phyloP scores from a whole-genome alignment of 805 yeast species.

The Nematodospora valgi region DNA sequence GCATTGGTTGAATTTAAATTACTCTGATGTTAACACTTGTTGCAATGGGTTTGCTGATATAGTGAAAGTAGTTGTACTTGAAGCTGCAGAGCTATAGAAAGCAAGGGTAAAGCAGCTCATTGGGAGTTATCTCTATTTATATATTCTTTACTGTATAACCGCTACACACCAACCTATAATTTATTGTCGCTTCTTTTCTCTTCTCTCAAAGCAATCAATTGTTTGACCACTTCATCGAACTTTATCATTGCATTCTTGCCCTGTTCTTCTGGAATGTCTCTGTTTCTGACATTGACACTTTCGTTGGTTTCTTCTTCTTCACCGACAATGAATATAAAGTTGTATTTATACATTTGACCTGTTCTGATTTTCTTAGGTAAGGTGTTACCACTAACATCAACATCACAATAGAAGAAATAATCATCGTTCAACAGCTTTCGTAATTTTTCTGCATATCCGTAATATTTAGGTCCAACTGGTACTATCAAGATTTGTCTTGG shows the following conservation, averaged over 20 bases:
- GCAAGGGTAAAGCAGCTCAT: too few species aligned
- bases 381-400: slow-evolving; percentile 91
- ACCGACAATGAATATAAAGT: slow-evolving; percentile 96
- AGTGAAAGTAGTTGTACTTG: not conserved
- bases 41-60: slow-evolving; percentile 19
- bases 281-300: slow-evolving; percentile 92
- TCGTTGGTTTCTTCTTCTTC: slow-evolving; percentile 80
- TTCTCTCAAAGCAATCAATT: slow-evolving; percentile 64
- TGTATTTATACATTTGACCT: slow-evolving; percentile 92
- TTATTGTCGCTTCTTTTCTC: slow-evolving; percentile 73
- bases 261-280: slow-evolving; percentile 91
- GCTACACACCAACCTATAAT: slow-evolving; percentile 18
- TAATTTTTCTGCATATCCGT: slow-evolving; percentile 83
- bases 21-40: slow-evolving; percentile 27
- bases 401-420: slow-evolving; percentile 87
- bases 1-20: slow-evolving; percentile 34
- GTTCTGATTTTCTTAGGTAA: slow-evolving; percentile 97
- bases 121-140: too few species aligned
- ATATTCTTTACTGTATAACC: not conserved
- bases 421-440: slow-evolving; percentile 59
- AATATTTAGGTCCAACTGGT: slow-evolving; percentile 94
- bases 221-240: slow-evolving; percentile 67
- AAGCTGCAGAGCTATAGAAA: too few species aligned
- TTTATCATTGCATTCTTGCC: slow-evolving; percentile 83
- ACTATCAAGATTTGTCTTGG: slow-evolving; percentile 96